phyloP scores from a whole-genome alignment of 1,139 yeast genomes.

The Lodderomyces theae region DNA sequence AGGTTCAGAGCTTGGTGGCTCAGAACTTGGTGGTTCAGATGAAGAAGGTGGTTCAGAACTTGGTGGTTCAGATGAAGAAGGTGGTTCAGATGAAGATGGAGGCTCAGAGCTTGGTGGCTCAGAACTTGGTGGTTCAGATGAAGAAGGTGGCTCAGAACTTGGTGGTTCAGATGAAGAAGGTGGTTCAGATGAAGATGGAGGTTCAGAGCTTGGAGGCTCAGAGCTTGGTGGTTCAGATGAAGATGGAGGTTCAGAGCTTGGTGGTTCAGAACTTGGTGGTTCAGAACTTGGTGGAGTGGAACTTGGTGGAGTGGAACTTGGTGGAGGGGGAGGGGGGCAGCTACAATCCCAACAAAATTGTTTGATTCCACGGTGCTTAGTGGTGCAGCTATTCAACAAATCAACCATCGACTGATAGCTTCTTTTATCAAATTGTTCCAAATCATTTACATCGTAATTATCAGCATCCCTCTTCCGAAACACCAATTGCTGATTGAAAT shows the following conservation, averaged over 20 bases:
- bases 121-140: neutral
- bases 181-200: neutral
- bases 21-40: neutral
- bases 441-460: conserved; percentile 4
- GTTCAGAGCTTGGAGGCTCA: neutral
- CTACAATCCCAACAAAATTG: conserved; percentile 14
- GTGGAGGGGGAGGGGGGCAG: conserved; percentile 6
- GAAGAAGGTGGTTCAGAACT: neutral
- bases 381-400: conserved; percentile 5
- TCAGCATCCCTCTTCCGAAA: conserved; percentile 9
- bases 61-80: neutral
- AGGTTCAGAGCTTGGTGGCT: neutral
- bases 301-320: neutral
- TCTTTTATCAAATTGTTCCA: conserved; percentile 7
- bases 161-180: conserved; percentile 1
- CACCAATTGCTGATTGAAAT: conserved; percentile 5
- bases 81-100: neutral
- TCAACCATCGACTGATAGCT: conserved; percentile 4
- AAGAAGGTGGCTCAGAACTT: neutral
- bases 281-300: neutral
- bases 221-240: neutral
- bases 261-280: conserved; percentile 1
- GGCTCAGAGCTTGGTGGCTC: neutral
- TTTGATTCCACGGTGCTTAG: conserved; percentile 6
- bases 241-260: neutral